Conservation (phyloP, 805 yeast species). For the Starmerella tilneyi region DNA sequence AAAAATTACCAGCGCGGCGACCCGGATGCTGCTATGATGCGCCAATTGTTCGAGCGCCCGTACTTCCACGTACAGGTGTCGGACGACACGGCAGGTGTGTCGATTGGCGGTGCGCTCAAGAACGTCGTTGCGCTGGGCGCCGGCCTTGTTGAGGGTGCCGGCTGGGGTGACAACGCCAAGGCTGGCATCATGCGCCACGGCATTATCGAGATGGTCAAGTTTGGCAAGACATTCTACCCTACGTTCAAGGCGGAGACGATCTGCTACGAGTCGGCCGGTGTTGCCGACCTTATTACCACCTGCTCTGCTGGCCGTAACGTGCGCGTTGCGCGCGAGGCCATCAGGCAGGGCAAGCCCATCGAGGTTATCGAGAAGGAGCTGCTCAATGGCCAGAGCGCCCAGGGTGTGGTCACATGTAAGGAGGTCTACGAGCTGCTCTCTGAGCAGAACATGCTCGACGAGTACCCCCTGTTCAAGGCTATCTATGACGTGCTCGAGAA, state of each 20-base stretch:
- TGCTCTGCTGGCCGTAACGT: constrained; percentile 97
- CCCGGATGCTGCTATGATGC: constrained; percentile 60
- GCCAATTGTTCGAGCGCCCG: constrained; percentile 87
- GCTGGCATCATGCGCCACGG: constrained; percentile 97
- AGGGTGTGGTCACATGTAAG: constrained; percentile 80
- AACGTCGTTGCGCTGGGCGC: constrained; percentile 94
- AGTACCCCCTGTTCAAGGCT: constrained; percentile 72
- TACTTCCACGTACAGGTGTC: constrained; percentile 94
- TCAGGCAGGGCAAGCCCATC: constrained; percentile 65
- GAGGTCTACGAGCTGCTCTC: constrained; percentile 77
- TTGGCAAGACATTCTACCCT: constrained; percentile 74
- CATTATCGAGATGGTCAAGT: constrained; percentile 75
- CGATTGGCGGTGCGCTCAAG: constrained; percentile 94
- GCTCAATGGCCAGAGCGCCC: constrained; percentile 92
- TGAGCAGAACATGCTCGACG: constrained; percentile 43
- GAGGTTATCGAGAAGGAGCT: constrained; percentile 73
- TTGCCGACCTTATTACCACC: constrained; percentile 94
- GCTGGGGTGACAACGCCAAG: constrained; percentile 99
- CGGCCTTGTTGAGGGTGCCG: constrained; percentile 93
- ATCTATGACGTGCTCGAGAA: constrained; percentile 79
- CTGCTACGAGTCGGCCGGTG: constrained; percentile 92
- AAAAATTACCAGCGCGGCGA: constrained; percentile 59
- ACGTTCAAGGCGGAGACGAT: constrained; percentile 66
- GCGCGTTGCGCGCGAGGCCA: constrained; percentile 78
- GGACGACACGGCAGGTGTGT: constrained; percentile 90